Percentiles rank a stretch among this genome's conserved stretches.
These are phyloP conservation scores for Phenoliferia sp. DNA, from an alignment of 1,284 basidiomycete genomes.

Conservation along the genomic window DNA sequence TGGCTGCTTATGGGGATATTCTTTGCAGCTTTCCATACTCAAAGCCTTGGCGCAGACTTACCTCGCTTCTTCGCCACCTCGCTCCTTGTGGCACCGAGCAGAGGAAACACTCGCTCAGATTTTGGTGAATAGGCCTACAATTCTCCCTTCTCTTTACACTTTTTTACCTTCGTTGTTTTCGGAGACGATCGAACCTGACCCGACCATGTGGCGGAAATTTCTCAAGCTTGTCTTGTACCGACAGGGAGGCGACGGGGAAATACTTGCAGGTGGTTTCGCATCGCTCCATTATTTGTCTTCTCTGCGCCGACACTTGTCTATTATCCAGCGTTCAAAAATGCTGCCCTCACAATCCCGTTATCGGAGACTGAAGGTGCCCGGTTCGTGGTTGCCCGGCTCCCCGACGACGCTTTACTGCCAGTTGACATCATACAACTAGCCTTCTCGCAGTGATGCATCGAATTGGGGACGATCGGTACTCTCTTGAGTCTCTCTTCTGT, in stretches of 20 bases:
- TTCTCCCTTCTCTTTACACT: no score
- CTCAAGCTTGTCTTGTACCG: conserved; percentile 19
- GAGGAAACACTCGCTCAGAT: conserved; percentile 6
- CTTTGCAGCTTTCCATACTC: conserved; percentile 6
- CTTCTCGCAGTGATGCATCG: background rate
- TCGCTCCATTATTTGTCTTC: background rate
- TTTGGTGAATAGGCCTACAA: no score
- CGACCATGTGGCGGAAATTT: background rate
- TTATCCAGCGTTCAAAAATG: conserved; percentile 1
- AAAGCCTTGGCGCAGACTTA: conserved; percentile 10
- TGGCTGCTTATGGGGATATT: no score
- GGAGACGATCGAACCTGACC: conserved; percentile 7
- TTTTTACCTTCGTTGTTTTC: fast-evolving
- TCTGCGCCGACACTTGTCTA: fast-evolving
- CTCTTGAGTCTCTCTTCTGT: background rate
- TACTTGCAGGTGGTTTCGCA: background rate
- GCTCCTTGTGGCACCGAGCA: background rate
- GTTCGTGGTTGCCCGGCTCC: background rate
- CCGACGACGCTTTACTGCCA: background rate
- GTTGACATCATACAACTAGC: background rate
- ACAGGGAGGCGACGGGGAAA: conserved; percentile 1
- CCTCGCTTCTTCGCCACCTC: background rate
- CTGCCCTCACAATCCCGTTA: background rate
- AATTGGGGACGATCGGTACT: background rate
- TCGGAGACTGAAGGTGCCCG: background rate